These are phyloP conservation scores for Amoebophrya sp. DNA, from an alignment of 169 alveolate species.

Conservation along the genomic window DNA sequence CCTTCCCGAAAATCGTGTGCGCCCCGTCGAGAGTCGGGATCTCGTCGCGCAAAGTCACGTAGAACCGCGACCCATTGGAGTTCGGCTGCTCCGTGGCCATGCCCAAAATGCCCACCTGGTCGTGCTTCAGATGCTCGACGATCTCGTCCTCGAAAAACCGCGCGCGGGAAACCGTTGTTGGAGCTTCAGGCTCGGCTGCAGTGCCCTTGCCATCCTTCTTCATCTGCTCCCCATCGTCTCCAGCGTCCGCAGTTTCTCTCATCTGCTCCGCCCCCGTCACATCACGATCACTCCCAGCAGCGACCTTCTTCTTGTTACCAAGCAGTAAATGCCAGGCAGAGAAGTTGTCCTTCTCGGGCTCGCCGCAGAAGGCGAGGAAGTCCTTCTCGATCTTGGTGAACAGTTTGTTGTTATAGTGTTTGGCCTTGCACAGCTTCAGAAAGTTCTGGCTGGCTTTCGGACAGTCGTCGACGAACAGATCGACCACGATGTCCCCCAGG, in stretches of 20 bases:
- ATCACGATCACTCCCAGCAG: too few relatives aligned
- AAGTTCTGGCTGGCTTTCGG: slow-evolving; percentile 54
- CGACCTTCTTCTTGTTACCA: background rate
- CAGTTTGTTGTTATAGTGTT: slow-evolving; percentile 63
- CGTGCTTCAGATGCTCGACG: slow-evolving; percentile 42
- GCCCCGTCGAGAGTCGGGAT: slow-evolving; percentile 48
- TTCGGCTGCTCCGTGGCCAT: slow-evolving; percentile 42
- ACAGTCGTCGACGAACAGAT: slow-evolving; percentile 35
- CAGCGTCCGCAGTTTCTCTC: slow-evolving; percentile 31
- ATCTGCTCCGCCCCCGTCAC: too few relatives aligned
- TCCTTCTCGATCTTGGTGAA: slow-evolving; percentile 67
- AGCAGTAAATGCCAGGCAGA: background rate
- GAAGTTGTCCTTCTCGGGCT: slow-evolving; percentile 3
- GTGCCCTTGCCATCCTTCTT: background rate
- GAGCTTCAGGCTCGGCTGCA: background rate
- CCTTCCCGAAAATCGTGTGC: slow-evolving; percentile 74
- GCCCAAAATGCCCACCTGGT: slow-evolving; percentile 57
- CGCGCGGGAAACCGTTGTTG: background rate
- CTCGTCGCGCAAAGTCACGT: slow-evolving; percentile 58
- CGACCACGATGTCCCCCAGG: slow-evolving; percentile 74
- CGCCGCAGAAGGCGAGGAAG: slow-evolving; percentile 58
- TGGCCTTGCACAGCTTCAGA: slow-evolving; percentile 70
- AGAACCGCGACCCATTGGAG: slow-evolving; percentile 48
- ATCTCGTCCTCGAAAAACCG: slow-evolving; percentile 58
- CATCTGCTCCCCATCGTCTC: slow-evolving; percentile 24